phyloP scores from a whole-genome alignment of 768 basidiomycete genomes.

The Mycena maculata region DNA sequence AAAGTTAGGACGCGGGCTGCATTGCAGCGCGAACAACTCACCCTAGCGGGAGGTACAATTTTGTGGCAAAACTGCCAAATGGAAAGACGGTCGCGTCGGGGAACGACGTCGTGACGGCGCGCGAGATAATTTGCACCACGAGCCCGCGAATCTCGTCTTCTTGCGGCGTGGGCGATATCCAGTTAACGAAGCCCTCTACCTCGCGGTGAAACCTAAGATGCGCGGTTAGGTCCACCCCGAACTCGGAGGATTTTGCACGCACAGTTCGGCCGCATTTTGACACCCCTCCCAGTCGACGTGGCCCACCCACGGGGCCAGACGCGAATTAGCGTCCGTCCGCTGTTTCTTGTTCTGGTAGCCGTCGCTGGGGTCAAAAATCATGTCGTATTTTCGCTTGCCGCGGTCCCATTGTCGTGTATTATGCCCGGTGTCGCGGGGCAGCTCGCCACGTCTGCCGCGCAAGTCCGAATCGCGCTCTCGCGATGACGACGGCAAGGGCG shows the following conservation, averaged over 20 bases:
- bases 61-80: slow-evolving; percentile 95
- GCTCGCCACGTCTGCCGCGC: slow-evolving; percentile 35
- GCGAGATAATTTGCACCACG: slow-evolving; percentile 75
- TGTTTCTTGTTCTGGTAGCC: slow-evolving; percentile 66
- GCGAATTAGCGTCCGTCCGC: slow-evolving; percentile 60
- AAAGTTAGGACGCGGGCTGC: not conserved
- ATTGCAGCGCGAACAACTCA: slow-evolving; percentile 51
- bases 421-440: not conserved
- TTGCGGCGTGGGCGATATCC: slow-evolving; percentile 86
- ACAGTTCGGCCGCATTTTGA: slow-evolving; percentile 88
- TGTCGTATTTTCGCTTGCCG: slow-evolving; percentile 61
- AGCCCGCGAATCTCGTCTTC: slow-evolving; percentile 90
- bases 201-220: slow-evolving; percentile 83
- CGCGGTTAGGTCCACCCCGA: slow-evolving; percentile 20
- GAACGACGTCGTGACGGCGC: slow-evolving; percentile 72
- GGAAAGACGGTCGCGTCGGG: slow-evolving; percentile 85
- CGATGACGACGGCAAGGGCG: slow-evolving; percentile 8
- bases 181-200: slow-evolving; percentile 84
- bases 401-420: slow-evolving; percentile 38
- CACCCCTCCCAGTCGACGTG: slow-evolving; percentile 79
- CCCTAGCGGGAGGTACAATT: slow-evolving; percentile 93
- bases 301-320: slow-evolving; percentile 77
- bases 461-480: slow-evolving; percentile 9
- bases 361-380: slow-evolving; percentile 58
- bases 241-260: slow-evolving; percentile 43